Percentiles rank a stretch among this genome's conserved stretches.
phyloP scores from a whole-genome alignment of 805 yeast species.

The Clavispora phyllophila region DNA sequence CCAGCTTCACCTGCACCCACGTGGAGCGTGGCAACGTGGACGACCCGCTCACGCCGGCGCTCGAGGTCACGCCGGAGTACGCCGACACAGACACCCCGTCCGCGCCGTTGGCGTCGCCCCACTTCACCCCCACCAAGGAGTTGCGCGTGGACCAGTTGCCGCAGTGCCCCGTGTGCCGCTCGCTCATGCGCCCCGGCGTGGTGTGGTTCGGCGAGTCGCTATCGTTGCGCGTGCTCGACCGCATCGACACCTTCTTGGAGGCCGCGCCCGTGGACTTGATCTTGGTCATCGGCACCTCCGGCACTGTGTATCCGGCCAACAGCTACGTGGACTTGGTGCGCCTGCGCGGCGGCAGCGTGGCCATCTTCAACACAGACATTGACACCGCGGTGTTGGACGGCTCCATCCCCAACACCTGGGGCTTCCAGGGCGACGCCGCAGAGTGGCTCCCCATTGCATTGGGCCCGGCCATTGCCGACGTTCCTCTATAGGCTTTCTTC shows the following conservation, averaged over 20 bases:
- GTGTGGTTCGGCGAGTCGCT: slow-evolving; percentile 94
- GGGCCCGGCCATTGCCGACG: not conserved
- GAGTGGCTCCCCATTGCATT: slow-evolving; percentile 57
- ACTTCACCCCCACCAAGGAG: slow-evolving; percentile 42
- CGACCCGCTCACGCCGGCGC: slow-evolving; percentile 56
- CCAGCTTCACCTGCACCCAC: slow-evolving; percentile 68
- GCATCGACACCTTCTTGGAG: slow-evolving; percentile 67
- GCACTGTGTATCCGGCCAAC: slow-evolving; percentile 87
- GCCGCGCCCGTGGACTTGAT: slow-evolving; percentile 58
- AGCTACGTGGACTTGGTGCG: slow-evolving; percentile 78
- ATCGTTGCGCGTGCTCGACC: slow-evolving; percentile 56
- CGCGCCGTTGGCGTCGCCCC: too few relatives aligned
- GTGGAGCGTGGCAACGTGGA: slow-evolving; percentile 45
- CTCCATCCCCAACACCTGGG: slow-evolving; percentile 50
- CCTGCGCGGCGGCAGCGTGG: slow-evolving; percentile 73
- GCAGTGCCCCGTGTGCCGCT: slow-evolving; percentile 67
- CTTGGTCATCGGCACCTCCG: slow-evolving; percentile 80
- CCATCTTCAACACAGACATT: slow-evolving; percentile 73
- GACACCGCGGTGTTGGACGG: slow-evolving; percentile 41
- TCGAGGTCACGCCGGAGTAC: slow-evolving; percentile 24
- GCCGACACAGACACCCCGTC: too few relatives aligned
- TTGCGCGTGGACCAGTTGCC: slow-evolving; percentile 57
- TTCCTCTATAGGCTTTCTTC: too few relatives aligned
- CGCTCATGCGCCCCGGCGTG: slow-evolving; percentile 76
- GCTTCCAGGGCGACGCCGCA: slow-evolving; percentile 78